Evolutionary conservation across 352 stramenopile genomes (phyloP).

Genomic region (Pythium coloratum): DNA sequence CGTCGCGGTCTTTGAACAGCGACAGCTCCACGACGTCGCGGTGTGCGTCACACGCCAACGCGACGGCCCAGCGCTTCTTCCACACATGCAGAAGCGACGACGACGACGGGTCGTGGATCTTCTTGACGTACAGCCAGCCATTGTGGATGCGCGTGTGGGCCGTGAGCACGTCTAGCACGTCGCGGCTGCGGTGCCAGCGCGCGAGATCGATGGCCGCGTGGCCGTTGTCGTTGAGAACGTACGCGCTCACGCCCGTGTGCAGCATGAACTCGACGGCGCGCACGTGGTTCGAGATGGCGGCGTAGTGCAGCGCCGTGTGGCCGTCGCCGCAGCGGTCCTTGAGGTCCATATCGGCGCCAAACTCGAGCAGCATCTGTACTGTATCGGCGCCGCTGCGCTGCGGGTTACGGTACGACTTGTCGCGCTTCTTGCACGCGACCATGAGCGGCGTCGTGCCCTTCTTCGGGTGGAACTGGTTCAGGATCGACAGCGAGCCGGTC

Average conservation of each 20-base stretch:
- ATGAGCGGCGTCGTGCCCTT: constrained; percentile 71
- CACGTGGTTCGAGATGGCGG: constrained; percentile 53
- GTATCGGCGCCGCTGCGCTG: constrained; percentile 27
- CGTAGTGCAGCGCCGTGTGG: constrained; percentile 72
- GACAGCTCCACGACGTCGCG: constrained; percentile 49
- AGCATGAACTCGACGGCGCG: constrained; percentile 57
- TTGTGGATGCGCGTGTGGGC: constrained; percentile 46
- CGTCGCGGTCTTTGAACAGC: constrained; percentile 42
- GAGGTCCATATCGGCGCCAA: constrained; percentile 47
- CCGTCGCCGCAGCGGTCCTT: constrained; percentile 38
- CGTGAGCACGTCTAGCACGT: constrained; percentile 48
- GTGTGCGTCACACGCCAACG: constrained; percentile 50
- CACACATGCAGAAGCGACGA: constrained; percentile 36
- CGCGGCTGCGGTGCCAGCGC: constrained; percentile 43
- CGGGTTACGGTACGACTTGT: constrained; percentile 29
- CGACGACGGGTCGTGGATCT: constrained; percentile 12
- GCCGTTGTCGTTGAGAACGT: constrained; percentile 53
- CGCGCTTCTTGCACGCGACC: constrained; percentile 51
- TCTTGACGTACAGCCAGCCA: constrained; percentile 57
- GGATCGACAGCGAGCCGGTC: constrained; percentile 20
- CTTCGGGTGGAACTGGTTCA: constrained; percentile 46
- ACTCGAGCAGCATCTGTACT: constrained; percentile 56
- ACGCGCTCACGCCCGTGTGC: constrained; percentile 40
- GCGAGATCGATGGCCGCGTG: constrained; percentile 65
- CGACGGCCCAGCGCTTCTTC: constrained; percentile 64